Conservation (phyloP, 371 early-diverging fungal species). For the Caulochytrium protostelioides region DNA sequence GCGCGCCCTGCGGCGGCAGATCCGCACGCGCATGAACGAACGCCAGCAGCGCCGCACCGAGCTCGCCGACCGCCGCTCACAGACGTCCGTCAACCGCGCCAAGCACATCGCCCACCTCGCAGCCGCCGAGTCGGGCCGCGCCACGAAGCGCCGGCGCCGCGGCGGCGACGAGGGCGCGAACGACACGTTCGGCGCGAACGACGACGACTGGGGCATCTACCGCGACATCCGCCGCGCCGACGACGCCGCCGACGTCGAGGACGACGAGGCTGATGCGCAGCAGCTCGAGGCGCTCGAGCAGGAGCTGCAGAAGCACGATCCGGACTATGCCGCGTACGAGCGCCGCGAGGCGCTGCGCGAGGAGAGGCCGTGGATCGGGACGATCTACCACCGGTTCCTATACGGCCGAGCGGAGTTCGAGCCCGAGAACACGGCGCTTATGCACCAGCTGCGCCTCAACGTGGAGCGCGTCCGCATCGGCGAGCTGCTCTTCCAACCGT, state of each 20-base stretch:
- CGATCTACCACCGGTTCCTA: constrained; percentile 20
- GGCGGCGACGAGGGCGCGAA: constrained; percentile 18
- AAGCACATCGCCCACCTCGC: constrained; percentile 61
- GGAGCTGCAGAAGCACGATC: constrained; percentile 44
- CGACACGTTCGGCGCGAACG: constrained; percentile 80
- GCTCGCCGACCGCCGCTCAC: constrained; percentile 60
- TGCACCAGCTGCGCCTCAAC: constrained; percentile 65
- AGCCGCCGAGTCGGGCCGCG: constrained; percentile 13
- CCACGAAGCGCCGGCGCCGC: constrained; percentile 1
- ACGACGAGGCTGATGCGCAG: constrained; percentile 54
- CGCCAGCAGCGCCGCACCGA: constrained; percentile 44
- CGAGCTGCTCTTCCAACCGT: constrained; percentile 70
- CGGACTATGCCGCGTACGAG: constrained; percentile 25
- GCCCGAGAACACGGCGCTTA: constrained; percentile 34
- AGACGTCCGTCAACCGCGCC: constrained; percentile 65
- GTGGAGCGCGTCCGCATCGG: constrained; percentile 67
- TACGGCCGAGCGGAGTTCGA: constrained; percentile 40
- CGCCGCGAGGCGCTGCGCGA: constrained; percentile 1
- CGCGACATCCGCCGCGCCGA: constrained; percentile 45
- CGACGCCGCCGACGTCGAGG: constrained; percentile 56
- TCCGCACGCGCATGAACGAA: too few relatives aligned
- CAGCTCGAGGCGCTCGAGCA: constrained; percentile 43
- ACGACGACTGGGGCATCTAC: constrained; percentile 79
- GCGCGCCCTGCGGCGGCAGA: too few relatives aligned
- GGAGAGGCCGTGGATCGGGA: constrained; percentile 2